Percentiles rank a stretch among this genome's conserved stretches.
These are phyloP conservation scores for Paramyrothecium sp. DNA, from an alignment of 2,329 filamentous ascomycete species.

Conservation along the genomic window DNA sequence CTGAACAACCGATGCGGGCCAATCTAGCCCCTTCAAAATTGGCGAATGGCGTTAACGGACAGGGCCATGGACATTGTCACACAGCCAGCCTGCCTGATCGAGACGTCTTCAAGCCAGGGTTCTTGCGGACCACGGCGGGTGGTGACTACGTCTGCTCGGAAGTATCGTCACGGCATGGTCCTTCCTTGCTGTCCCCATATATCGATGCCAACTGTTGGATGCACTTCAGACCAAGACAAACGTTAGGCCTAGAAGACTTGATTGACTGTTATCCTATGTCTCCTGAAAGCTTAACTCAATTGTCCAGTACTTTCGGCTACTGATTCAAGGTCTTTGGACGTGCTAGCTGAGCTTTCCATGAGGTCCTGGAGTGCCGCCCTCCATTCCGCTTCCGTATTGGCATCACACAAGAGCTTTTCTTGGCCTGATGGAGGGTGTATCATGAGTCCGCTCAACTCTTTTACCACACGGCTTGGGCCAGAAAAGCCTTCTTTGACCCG, in stretches of 20 bases:
- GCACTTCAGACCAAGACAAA: background rate
- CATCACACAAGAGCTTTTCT: background rate
- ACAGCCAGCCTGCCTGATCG: background rate
- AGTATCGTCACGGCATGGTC: background rate
- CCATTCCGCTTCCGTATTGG: background rate
- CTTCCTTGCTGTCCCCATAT: background rate
- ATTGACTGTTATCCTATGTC: background rate
- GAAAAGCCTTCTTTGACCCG: background rate
- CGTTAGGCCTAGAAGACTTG: background rate
- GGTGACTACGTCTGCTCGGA: background rate
- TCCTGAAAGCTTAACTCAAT: background rate
- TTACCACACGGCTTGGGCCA: background rate
- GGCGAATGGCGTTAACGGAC: background rate
- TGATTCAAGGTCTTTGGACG: background rate
- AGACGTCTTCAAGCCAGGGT: background rate
- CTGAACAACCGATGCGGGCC: background rate
- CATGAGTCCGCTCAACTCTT: background rate
- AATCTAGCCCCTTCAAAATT: background rate
- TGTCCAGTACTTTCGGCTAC: background rate
- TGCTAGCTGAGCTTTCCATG: background rate
- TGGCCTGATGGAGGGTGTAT: background rate
- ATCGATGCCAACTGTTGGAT: constrained; percentile 2
- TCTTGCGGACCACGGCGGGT: background rate
- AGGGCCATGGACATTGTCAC: background rate
- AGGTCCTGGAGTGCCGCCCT: background rate